Evolutionary conservation across 768 basidiomycete species (phyloP), one percentile per base, ranked within the genome.

Genomic region (Agaricus bisporus): DNA sequence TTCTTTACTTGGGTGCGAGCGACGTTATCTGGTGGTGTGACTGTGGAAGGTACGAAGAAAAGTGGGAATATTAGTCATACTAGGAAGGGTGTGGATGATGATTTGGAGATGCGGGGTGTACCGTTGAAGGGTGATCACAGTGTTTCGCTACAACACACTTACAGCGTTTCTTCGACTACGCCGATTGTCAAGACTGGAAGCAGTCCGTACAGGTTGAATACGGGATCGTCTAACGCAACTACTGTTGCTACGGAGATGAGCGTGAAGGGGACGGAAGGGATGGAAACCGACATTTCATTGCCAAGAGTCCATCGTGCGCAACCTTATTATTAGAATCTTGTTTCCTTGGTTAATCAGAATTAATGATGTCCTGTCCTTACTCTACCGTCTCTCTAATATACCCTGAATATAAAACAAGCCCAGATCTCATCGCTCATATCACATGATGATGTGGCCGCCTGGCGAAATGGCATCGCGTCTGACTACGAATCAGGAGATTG

Each of bases 401-500:
- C n/a, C n/a, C n/a, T n/a, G n/a, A n/a, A n/a, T n/a, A n/a, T n/a
- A n/a, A n/a, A n/a, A n/a, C n/a, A n/a, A n/a, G n/a, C n/a, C n/a
- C n/a, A n/a, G 37, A 29, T 29, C 29, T 38, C 37, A n/a, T n/a
- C n/a, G n/a, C n/a, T n/a, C n/a, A n/a, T n/a, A n/a, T n/a, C n/a
- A n/a, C n/a, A n/a, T n/a, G n/a, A n/a, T n/a, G n/a, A 39, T 39
- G 7, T 39, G 38, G 38, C 38, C 38, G 38, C 38, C 38, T 39
- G 38, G 38, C 38, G 15, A 39, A 39, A 39, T 39, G 15, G 38
- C 38, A 39, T 39, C 38, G 38, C 38, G 29, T 32, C 29, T 32
- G 29, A 32, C 29, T 32, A 32, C 29, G 29, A 61, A 88, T 87
- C 86, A 88, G 85, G 85, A 88, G 86, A 86, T 87, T 87, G 86